Base-by-base conservation (phyloP, 192 early-diverging fungal species). In the Backusella westeae region DNA sequence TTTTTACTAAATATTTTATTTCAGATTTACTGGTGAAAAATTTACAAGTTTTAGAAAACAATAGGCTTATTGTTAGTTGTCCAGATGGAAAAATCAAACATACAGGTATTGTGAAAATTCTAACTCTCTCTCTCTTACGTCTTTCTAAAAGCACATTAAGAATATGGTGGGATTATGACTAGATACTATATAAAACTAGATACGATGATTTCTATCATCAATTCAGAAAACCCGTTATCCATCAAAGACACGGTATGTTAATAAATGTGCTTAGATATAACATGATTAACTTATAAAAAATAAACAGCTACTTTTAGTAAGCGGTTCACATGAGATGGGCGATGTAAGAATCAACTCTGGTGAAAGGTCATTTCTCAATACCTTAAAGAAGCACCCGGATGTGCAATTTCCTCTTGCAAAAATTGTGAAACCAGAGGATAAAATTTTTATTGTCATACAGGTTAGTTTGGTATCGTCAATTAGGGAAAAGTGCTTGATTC, bases 281-380 rank as follows among this genome's bases (percentile, higher is more conserved):
- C 4, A 9, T 39, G 6, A 10, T 2, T 36, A 0, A 23, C 67
- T 38, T 21, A 1, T 36, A 52, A 21, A 6, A 36, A 32, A 36
- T 36, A 68, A 68, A n/a, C 12, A 84, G 83, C 73, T 84, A 12
- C 52, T 69, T 21, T 5, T 76, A 14, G n/a, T 85, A 12, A 76
- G 80, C 34, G 19, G 71, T 49, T 75, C 78, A 6, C 59, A 67
- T 3, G 81, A 81, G 65, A 82, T 75, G 41, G 41, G 67, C 10
- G 44, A 68, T 10, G 29, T 77, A 17, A 36, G 78, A 29, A 77
- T 73, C 52, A 73, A 77, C 35, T 15, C 46, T 9, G 77, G 75
- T 21, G 83, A 82, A 41, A 85, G 82, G 42, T 26, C 65, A 5
- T 56, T 85, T 44, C 71, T 85, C 7, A 85, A 81, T 46, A 39